phyloP scores from a whole-genome alignment of 345 rosid species.

The Euphorbia peplus region DNA sequence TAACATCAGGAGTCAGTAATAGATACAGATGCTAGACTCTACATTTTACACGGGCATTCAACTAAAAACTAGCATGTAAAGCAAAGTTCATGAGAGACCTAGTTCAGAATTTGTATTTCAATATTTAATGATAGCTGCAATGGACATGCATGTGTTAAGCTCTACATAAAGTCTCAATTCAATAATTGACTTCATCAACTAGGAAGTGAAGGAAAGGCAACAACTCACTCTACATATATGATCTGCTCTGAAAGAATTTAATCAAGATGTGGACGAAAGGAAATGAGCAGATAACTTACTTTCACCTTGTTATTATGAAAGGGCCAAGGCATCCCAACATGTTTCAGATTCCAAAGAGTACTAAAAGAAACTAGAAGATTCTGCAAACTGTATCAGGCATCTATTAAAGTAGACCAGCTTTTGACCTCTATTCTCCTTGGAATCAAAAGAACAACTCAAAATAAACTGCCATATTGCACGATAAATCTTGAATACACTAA shows the following conservation, averaged over 20 bases:
- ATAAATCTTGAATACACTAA: slow-evolving; percentile 6
- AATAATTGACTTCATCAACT: neutral
- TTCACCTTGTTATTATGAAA: slow-evolving; percentile 25
- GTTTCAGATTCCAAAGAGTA: slow-evolving; percentile 32
- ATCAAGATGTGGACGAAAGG: slow-evolving; percentile 4
- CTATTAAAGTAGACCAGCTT: slow-evolving; percentile 17
- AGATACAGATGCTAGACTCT: neutral
- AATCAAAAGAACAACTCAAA: slow-evolving; percentile 16
- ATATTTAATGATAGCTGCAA: neutral
- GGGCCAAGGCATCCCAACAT: slow-evolving; percentile 23
- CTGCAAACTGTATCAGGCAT: slow-evolving; percentile 26
- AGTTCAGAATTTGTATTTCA: neutral
- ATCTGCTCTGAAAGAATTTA: neutral
- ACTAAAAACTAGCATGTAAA: neutral
- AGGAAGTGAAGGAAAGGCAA: neutral
- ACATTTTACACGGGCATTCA: neutral
- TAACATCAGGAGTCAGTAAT: neutral
- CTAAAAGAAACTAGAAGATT: slow-evolving; percentile 31
- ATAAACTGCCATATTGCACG: neutral
- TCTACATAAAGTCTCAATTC: neutral
- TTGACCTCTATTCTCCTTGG: slow-evolving; percentile 24
- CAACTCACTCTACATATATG: neutral
- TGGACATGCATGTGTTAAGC: neutral
- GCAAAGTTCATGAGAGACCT: neutral
- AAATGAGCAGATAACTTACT: slow-evolving; percentile 35